Percentiles rank a stretch among this genome's conserved stretches.
Evolutionary conservation across 345 rosid species (phyloP).

Genomic region (Durio zibethinus): DNA sequence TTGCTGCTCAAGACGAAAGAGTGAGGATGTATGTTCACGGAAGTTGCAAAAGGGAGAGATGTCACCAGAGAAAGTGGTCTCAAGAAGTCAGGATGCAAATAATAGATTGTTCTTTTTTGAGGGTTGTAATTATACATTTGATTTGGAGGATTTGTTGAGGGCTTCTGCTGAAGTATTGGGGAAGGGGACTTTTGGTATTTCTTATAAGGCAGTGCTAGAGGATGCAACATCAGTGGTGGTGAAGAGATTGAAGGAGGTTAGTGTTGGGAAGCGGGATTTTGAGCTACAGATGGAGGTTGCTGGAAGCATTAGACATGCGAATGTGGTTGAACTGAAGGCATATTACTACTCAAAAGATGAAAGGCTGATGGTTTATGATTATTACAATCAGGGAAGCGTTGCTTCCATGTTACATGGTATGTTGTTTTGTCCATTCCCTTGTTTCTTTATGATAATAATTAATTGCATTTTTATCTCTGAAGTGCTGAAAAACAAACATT

Average conservation of each 20-base stretch:
- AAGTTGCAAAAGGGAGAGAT: slow-evolving; percentile 63
- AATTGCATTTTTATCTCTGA: not conserved
- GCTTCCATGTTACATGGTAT: slow-evolving; percentile 77
- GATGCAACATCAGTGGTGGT: slow-evolving; percentile 76
- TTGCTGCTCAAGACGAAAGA: slow-evolving; percentile 50
- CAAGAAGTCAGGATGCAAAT: slow-evolving; percentile 72
- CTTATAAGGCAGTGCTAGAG: slow-evolving; percentile 77
- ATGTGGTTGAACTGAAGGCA: slow-evolving; percentile 78
- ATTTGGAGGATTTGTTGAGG: slow-evolving; percentile 92
- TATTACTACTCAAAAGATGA: slow-evolving; percentile 88
- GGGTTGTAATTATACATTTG: slow-evolving; percentile 83
- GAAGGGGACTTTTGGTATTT: slow-evolving; percentile 87
- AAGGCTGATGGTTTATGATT: slow-evolving; percentile 80
- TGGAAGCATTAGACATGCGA: slow-evolving; percentile 69
- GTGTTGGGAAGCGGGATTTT: slow-evolving; percentile 71
- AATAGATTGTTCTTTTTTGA: slow-evolving; percentile 84
- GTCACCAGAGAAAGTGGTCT: slow-evolving; percentile 80
- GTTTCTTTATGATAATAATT: slow-evolving; percentile 11
- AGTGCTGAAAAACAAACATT: slow-evolving; percentile 2
- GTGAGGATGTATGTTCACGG: slow-evolving; percentile 36
- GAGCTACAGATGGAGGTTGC: slow-evolving; percentile 91
- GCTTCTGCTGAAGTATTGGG: slow-evolving; percentile 98
- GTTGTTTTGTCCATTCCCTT: slow-evolving; percentile 15
- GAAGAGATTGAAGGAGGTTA: slow-evolving; percentile 80
- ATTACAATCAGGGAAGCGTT: slow-evolving; percentile 61